Evolutionary conservation across 768 basidiomycete genomes (phyloP), one percentile per base, ranked within the genome.

Genomic region (Lentinus brumalis): DNA sequence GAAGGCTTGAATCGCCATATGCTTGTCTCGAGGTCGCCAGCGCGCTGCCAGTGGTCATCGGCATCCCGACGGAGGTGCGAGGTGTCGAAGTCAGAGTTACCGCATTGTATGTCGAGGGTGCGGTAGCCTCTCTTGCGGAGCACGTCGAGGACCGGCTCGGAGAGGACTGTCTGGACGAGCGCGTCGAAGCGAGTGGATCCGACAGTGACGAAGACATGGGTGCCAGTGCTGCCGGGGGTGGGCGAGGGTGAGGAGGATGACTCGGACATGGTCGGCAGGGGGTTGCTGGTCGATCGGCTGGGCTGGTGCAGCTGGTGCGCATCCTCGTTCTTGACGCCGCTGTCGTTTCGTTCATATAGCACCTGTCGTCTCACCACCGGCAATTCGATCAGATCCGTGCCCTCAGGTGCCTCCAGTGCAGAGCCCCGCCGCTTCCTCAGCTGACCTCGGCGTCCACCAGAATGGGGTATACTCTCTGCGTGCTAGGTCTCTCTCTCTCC

Each of bases 401-500:
- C 31, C 29, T 50, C 29, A 53, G 47, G 38, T 51, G 31, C 54
- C 21, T 26, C 30, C 44, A 35, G 29, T 42, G 56, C 32, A 45
- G 30, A 50, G 42, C 51, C 44, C 55, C 15, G 53, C 41, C 29
- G 46, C 35, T 46, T 53, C 32, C 63, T 57, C 59, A 58, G 35
- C 63, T 57, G 57, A 52, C 51, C 15, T 38, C 57, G 67, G 6
- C 35, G 7, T 35, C 35, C 35, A 35, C 35, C 35, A 35, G 11
- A 35, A 96, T 96, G 94, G 94, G 94, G 18, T 96, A 97, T 75
- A 95, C 92, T 53, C 85, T 96, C 56, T 94, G 93, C 70, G 86
- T 96, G 31, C 76, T 97, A 79, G 94, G 94, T 80, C 62, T 57
- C 57, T 52, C 50, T 51, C 53, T 35, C 47, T 35, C 65, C 42